Conservation (phyloP, 306 rosid species). For the Vigna reflexopilosa region DNA sequence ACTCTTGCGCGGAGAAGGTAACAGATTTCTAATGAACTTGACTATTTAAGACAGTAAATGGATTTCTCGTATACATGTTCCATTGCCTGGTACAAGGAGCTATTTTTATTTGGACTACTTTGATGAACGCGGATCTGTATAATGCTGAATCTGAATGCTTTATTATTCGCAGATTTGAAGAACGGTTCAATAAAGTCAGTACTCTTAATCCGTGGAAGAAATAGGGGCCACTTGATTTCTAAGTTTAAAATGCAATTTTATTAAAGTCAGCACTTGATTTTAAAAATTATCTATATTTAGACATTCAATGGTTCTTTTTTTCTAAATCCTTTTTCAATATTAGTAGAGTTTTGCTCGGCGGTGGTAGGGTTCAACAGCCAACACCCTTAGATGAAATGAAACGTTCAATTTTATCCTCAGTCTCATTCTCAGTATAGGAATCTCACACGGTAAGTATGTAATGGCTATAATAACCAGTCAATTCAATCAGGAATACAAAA, state of each 20-base stretch:
- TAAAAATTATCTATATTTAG: not conserved
- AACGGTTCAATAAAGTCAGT: not conserved
- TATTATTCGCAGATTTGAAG: not conserved
- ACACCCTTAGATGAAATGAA: not conserved
- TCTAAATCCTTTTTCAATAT: not conserved
- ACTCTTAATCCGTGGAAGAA: not conserved
- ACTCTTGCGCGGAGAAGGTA: not conserved
- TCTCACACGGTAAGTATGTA: not conserved
- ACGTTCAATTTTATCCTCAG: not conserved
- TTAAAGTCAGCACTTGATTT: too few species aligned
- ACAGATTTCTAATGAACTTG: slow-evolving; percentile 16
- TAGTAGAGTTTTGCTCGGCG: not conserved
- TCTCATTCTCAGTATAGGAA: not conserved
- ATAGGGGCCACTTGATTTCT: not conserved
- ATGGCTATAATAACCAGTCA: not conserved
- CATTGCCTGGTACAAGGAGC: too few species aligned
- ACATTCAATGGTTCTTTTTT: not conserved
- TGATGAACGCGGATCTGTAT: not conserved
- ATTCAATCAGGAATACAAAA: not conserved
- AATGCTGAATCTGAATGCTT: not conserved
- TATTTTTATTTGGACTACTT: too few species aligned
- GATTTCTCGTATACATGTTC: not conserved
- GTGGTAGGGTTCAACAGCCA: not conserved
- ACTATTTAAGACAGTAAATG: not conserved
- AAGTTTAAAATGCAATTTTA: not conserved